These are phyloP conservation scores for Colletotrichum musicola DNA, from an alignment of 2,329 filamentous ascomycete species.

Conservation along the genomic window DNA sequence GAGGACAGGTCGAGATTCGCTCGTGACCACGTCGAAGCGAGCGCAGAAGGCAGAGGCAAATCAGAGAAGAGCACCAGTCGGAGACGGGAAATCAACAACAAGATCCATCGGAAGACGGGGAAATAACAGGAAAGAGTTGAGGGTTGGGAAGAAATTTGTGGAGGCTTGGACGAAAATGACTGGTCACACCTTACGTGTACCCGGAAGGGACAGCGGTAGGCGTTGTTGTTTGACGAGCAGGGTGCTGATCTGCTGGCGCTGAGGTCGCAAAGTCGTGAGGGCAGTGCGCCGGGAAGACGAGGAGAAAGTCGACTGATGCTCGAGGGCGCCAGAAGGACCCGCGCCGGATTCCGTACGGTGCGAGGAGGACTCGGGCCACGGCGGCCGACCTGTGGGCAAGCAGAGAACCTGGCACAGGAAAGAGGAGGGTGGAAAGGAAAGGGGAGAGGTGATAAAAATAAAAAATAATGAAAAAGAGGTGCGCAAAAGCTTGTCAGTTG, in stretches of 20 bases:
- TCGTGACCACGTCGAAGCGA: background rate
- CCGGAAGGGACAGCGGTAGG: conserved; percentile 23
- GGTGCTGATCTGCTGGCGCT: background rate
- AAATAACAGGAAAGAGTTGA: conserved; percentile 28
- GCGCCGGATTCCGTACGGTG: conserved; percentile 34
- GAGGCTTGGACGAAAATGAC: conserved; percentile 35
- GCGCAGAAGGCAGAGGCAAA: conserved; percentile 1
- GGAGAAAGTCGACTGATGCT: conserved; percentile 30
- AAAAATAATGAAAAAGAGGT: conserved; percentile 7
- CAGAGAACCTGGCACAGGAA: background rate
- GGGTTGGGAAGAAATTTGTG: conserved; percentile 27
- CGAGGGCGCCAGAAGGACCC: conserved; percentile 18
- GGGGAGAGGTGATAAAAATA: no score
- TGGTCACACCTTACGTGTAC: conserved; percentile 36
- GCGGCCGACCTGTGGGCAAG: conserved; percentile 27
- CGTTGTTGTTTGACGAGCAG: background rate
- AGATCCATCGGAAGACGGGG: conserved; percentile 21
- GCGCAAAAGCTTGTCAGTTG: conserved; percentile 26
- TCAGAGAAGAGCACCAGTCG: conserved; percentile 13
- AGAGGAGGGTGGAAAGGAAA: background rate
- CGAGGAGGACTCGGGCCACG: conserved; percentile 27
- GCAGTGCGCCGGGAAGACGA: conserved; percentile 19
- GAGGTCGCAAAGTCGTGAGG: background rate
- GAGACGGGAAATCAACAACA: conserved; percentile 12
- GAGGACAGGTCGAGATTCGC: conserved; percentile 6